Conservation (phyloP, 208 protist species). For the Leishmania turanica region DNA sequence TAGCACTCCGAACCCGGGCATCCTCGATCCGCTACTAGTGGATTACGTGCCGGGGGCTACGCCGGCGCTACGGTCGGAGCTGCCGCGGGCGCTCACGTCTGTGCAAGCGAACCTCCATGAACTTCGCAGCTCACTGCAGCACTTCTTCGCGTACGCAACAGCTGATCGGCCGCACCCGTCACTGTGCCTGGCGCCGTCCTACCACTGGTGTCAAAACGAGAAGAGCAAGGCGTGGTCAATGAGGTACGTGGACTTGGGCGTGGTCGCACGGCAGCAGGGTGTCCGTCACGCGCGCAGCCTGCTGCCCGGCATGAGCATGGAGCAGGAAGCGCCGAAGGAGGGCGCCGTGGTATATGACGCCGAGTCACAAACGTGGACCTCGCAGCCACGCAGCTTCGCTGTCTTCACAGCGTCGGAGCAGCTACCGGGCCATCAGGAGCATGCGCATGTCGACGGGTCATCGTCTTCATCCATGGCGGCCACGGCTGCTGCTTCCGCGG, state of each 20-base stretch:
- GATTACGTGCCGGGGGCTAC: conserved; percentile 49
- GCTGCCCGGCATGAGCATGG: conserved; percentile 31
- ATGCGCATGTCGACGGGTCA: neutral
- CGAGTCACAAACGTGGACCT: conserved; percentile 25
- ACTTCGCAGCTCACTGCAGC: conserved; percentile 11
- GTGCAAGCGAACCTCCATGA: neutral
- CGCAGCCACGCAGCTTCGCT: conserved; percentile 13
- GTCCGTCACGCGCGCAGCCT: conserved; percentile 58
- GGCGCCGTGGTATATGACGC: conserved; percentile 20
- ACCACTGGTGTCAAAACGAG: conserved; percentile 70
- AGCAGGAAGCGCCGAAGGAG: conserved; percentile 18
- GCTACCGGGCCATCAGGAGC: neutral
- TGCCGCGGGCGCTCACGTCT: conserved; percentile 6
- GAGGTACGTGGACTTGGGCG: conserved; percentile 81
- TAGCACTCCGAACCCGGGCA: conserved; percentile 34
- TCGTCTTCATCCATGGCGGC: neutral
- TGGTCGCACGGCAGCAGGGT: conserved; percentile 29
- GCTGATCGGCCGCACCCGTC: conserved; percentile 47
- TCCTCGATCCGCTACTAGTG: conserved; percentile 50
- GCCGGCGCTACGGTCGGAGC: conserved; percentile 20
- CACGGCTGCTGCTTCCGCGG: neutral
- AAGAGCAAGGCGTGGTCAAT: conserved; percentile 71
- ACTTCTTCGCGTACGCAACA: conserved; percentile 22
- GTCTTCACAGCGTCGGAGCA: neutral
- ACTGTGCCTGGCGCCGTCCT: conserved; percentile 74